Conservation (phyloP, 2,329 filamentous ascomycete species). For the Claviceps spartinae region DNA sequence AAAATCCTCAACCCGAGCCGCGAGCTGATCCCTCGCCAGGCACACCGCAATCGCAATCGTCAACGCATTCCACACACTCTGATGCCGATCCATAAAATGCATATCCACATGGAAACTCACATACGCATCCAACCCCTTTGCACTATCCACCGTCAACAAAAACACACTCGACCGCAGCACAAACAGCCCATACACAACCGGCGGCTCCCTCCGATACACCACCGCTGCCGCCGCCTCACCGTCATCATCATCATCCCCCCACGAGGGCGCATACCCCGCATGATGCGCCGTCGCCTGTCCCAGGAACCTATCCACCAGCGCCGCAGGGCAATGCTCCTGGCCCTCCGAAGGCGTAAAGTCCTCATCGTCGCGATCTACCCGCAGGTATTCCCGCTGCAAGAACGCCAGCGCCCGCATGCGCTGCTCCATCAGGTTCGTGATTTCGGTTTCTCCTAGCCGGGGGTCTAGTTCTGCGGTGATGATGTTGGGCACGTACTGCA, state of each 20-base stretch:
- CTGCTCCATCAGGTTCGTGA: constrained; percentile 21
- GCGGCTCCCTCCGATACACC: constrained; percentile 18
- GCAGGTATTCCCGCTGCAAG: constrained; percentile 23
- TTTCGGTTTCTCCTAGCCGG: constrained; percentile 13
- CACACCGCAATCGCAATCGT: constrained; percentile 27
- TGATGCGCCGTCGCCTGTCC: neutral
- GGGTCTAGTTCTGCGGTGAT: constrained; percentile 23
- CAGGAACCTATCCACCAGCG: constrained; percentile 6
- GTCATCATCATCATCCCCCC: neutral
- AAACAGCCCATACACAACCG: constrained; percentile 31
- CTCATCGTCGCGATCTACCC: constrained; percentile 12
- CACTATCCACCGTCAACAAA: constrained; percentile 26
- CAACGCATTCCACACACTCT: constrained; percentile 32
- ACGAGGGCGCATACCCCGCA: neutral
- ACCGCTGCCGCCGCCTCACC: neutral
- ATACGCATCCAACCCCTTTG: constrained; percentile 20
- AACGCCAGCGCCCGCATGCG: constrained; percentile 23
- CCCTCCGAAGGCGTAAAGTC: constrained; percentile 17
- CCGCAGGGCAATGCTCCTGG: neutral
- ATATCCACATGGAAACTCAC: constrained; percentile 30
- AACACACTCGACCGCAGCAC: constrained; percentile 26
- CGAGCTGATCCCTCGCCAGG: constrained; percentile 26
- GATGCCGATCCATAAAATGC: constrained; percentile 24
- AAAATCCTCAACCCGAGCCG: constrained; percentile 21
- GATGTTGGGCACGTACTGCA: constrained; percentile 25